A percentile compares a stretch with the other conserved stretches of the same genome.
Conservation (phyloP, 140 eudicot species). For the Cichorium intybus region DNA sequence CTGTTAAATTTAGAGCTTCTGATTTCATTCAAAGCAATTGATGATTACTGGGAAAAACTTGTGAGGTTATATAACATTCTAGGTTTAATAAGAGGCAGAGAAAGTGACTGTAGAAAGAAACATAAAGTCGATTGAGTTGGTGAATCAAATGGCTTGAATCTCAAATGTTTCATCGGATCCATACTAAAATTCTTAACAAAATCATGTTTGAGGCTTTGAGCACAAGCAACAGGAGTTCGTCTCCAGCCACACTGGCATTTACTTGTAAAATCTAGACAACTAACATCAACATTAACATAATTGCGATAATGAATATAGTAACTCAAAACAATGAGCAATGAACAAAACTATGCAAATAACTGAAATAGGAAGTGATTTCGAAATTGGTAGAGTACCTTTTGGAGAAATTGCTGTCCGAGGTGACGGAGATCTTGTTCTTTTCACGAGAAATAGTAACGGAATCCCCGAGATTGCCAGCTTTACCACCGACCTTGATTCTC, state of each 20-base stretch:
- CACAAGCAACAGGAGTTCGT: too few species aligned
- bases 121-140: background rate
- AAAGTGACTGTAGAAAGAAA: background rate
- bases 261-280: background rate
- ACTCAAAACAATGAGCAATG: background rate
- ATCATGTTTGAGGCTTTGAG: too few species aligned
- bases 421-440: constrained; percentile 72
- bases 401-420: constrained; percentile 57
- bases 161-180: too few species aligned
- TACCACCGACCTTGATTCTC: constrained; percentile 75
- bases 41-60: too few species aligned
- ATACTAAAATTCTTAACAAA: too few species aligned
- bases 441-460: constrained; percentile 65
- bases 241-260: background rate
- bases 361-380: background rate
- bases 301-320: background rate
- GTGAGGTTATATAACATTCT: too few species aligned
- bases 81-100: too few species aligned
- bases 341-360: background rate
- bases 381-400: constrained; percentile 38
- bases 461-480: constrained; percentile 77
- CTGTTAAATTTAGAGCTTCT: background rate
- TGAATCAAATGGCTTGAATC: background rate
- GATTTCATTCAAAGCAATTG: background rate
- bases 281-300: background rate